Evolutionary conservation across 2,329 filamentous ascomycete genomes (phyloP).

Genomic region (Pseudogymnoascus pannorum): DNA sequence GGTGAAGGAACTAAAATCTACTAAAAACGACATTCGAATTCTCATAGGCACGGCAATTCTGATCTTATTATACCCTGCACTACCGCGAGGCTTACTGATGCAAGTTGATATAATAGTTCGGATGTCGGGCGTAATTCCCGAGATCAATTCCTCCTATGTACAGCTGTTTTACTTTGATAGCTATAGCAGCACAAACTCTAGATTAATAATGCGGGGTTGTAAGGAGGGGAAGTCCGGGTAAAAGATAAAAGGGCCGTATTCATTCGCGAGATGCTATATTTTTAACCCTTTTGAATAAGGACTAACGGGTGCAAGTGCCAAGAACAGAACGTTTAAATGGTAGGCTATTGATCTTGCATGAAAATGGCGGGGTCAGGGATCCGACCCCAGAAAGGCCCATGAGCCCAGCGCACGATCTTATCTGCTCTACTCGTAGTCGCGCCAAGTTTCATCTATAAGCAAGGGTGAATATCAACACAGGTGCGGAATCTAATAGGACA

Average conservation of each 20-base stretch:
- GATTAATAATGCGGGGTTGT: not conserved
- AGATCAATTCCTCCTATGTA: no score
- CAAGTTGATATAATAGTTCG: no score
- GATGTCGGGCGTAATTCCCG: no score
- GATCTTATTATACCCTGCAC: no score
- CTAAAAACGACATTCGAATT: no score
- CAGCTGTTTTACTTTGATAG: not conserved
- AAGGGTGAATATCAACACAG: not conserved
- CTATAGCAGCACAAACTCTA: not conserved
- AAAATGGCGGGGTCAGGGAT: not conserved
- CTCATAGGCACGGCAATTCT: no score
- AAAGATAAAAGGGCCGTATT: not conserved
- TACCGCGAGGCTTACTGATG: no score
- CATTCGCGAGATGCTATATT: not conserved
- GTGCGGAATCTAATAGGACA: not conserved
- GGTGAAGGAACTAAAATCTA: no score
- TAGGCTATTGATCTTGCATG: not conserved
- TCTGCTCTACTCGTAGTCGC: not conserved
- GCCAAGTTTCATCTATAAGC: not conserved
- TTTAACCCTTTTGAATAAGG: not conserved
- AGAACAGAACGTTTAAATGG: not conserved
- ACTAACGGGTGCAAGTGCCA: not conserved
- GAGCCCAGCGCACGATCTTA: not conserved
- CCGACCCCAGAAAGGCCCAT: conserved; percentile 17
- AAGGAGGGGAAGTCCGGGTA: not conserved